Base-by-base conservation (phyloP, 352 stramenopile species). In the Pythium vanterpoolii region DNA sequence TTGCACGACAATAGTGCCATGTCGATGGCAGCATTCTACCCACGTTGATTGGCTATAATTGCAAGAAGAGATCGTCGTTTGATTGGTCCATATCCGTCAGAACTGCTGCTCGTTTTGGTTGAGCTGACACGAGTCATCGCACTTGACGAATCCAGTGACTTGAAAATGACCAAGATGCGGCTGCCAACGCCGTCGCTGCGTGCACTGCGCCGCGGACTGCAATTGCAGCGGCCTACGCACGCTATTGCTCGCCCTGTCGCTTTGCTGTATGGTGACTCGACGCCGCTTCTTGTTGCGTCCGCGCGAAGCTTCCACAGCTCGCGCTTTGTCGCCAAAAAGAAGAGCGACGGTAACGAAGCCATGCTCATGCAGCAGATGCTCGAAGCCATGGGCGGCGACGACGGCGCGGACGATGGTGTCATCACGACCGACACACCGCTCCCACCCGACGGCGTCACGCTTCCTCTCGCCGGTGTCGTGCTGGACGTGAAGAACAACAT, bases 401-500 rank as follows among this genome's bases (percentile, higher is more conserved):
- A 77, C 46, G 64, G 72, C 0, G 56, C 74, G 13, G 28, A n/a
- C 6, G 23, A 4, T 0, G 40, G 69, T 0, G 44, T 21, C 34
- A 49, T 34, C 26, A 51, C 5, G 26, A 34, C 11, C 23, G 53
- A 58, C 2, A 56, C 34, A 8, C 48, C 70, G 9, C 54, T 72
- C 34, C 56, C 31, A 5, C 40, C 54, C 4, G 21, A 51, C 33
- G 36, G 33, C 2, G 27, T 67, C 0, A 71, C 78, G 43, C 68
- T 93, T 30, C 71, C 79, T 1, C 28, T 86, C 18, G 56, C 45
- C 14, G 83, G 83, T 40, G 68, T 82, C 6, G 68, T 93, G 28
- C 70, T 91, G 49, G 72, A 83, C 62, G 66, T 93, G 18, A 81
- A 87, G 65, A 89, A 88, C 68, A 71, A 74, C 28, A 73, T 93